Evolutionary conservation across 1,139 yeast species (phyloP).

Genomic region (Lizanozyma gosingica): DNA sequence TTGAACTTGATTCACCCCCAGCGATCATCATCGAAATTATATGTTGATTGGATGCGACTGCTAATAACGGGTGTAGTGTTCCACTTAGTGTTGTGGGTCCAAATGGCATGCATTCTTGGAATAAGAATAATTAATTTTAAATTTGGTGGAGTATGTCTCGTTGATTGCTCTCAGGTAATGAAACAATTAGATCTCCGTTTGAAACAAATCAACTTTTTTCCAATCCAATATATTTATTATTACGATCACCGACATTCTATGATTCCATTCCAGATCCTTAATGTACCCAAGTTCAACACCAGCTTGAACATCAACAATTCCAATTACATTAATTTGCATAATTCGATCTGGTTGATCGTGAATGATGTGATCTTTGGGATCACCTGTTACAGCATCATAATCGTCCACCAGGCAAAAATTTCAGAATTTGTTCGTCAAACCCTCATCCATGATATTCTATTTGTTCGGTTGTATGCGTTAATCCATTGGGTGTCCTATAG

Average conservation of each 20-base stretch:
- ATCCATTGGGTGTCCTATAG: slow-evolving; percentile 67
- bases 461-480: slow-evolving; percentile 30
- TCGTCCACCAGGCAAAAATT: slow-evolving; percentile 32
- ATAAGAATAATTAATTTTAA: slow-evolving; percentile 22
- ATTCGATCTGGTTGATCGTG: slow-evolving; percentile 77
- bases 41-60: slow-evolving; percentile 6
- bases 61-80: slow-evolving; percentile 8
- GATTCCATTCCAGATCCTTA: slow-evolving; percentile 9
- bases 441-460: slow-evolving; percentile 25
- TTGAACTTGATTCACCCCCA: slow-evolving; percentile 5
- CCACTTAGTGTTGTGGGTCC: slow-evolving; percentile 18
- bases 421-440: slow-evolving; percentile 23
- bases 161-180: slow-evolving; percentile 50
- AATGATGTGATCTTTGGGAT: slow-evolving; percentile 78
- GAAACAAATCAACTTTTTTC: slow-evolving; percentile 72
- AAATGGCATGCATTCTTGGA: slow-evolving; percentile 19
- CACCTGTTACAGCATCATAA: slow-evolving; percentile 43
- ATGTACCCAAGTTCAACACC: slow-evolving; percentile 29
- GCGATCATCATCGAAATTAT: slow-evolving; percentile 2
- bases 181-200: slow-evolving; percentile 74
- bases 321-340: slow-evolving; percentile 83
- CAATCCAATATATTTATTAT: slow-evolving; percentile 64
- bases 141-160: slow-evolving; percentile 19
- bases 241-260: slow-evolving; percentile 18
- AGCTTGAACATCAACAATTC: slow-evolving; percentile 40